Percentiles rank a stretch among this genome's conserved stretches.
These are phyloP conservation scores for Backusella australiensis DNA, from an alignment of 192 early-diverging fungal species.

Conservation along the genomic window DNA sequence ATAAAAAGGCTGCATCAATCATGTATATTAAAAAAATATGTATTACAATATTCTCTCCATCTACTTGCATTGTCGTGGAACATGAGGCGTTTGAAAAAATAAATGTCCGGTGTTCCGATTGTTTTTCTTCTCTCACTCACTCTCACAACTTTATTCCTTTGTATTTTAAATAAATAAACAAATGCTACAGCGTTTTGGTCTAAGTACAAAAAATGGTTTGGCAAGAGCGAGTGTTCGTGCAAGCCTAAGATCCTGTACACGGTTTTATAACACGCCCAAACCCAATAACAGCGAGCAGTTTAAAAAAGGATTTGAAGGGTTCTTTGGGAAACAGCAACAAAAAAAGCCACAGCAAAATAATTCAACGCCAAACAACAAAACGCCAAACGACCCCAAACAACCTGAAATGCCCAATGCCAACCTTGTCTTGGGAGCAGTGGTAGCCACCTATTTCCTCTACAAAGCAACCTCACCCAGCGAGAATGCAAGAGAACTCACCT, in stretches of 20 bases:
- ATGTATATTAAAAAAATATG: too few relatives aligned
- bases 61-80: background rate
- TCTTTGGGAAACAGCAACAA: conserved; percentile 51
- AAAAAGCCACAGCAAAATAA: conserved; percentile 16
- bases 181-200: background rate
- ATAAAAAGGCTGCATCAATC: too few relatives aligned
- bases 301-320: conserved; percentile 67
- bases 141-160: background rate
- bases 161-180: background rate
- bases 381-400: conserved; percentile 8
- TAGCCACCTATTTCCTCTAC: conserved; percentile 46
- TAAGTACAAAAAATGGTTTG: background rate
- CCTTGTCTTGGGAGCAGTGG: conserved; percentile 36
- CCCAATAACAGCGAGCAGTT: background rate
- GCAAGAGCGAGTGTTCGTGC: background rate
- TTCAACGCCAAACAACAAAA: conserved; percentile 21
- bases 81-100: background rate
- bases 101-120: background rate
- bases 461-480: conserved; percentile 39
- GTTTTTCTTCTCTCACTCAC: background rate
- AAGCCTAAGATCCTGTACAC: background rate
- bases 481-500: conserved; percentile 72
- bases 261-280: background rate
- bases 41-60: too few relatives aligned
- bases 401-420: conserved; percentile 31